Conservation (phyloP, 1,284 basidiomycete species). For the Naganishia sp. region DNA sequence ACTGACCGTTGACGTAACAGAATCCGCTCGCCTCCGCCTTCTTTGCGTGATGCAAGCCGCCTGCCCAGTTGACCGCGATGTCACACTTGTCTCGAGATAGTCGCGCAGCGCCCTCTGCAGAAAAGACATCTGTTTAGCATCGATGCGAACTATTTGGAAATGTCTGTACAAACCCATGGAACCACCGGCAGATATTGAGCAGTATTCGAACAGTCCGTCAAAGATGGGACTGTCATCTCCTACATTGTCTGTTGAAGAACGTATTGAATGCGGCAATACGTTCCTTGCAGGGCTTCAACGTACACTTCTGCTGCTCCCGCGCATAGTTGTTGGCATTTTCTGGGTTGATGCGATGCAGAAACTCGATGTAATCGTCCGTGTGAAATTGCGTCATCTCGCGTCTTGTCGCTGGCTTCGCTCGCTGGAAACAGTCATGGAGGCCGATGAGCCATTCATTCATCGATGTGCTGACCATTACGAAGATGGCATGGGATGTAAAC, state of each 20-base stretch:
- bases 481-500: conserved; percentile 46
- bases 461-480: neutral
- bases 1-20: conserved; percentile 92
- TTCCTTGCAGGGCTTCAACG: conserved; percentile 40
- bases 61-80: conserved; percentile 98
- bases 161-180: conserved; percentile 78
- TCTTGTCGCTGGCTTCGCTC: conserved; percentile 98
- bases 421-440: conserved; percentile 57
- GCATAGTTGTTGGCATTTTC: conserved; percentile 83
- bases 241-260: conserved; percentile 65
- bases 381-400: conserved; percentile 96
- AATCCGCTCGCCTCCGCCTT: conserved; percentile 98
- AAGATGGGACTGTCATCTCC: conserved; percentile 98
- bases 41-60: conserved; percentile 96
- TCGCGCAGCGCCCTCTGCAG: conserved; percentile 88
- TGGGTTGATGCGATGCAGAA: conserved; percentile 78
- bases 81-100: conserved; percentile 96
- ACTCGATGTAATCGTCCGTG: conserved; percentile 91
- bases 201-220: conserved; percentile 96
- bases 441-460: neutral
- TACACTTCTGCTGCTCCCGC: conserved; percentile 96
- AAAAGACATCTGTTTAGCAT: neutral
- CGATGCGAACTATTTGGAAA: conserved; percentile 3
- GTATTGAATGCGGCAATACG: neutral
- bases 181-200: conserved; percentile 95